phyloP scores from a whole-genome alignment of 2,329 filamentous ascomycete genomes.

The Alternaria gansuensis region DNA sequence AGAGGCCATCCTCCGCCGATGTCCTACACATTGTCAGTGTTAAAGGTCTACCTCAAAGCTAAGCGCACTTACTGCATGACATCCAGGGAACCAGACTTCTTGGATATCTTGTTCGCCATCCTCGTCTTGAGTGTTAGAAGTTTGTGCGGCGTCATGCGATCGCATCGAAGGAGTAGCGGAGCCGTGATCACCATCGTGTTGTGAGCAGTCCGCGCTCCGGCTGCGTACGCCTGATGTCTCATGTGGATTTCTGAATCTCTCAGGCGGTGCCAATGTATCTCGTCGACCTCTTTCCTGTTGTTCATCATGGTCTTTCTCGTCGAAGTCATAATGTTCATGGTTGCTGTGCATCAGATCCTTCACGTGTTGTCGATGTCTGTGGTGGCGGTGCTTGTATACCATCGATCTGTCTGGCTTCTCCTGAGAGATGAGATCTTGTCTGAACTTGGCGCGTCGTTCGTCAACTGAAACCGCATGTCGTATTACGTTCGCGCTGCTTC shows the following conservation, averaged over 20 bases:
- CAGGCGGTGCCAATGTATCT: conserved; percentile 41
- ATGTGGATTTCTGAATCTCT: conserved; percentile 45
- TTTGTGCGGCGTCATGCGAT: conserved; percentile 39
- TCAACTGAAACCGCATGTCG: conserved; percentile 76
- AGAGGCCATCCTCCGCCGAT: conserved; percentile 79
- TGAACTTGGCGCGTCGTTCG: conserved; percentile 75
- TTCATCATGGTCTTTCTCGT: conserved; percentile 23
- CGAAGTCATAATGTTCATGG: conserved; percentile 21
- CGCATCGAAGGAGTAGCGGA: conserved; percentile 44
- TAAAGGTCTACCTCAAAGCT: background rate
- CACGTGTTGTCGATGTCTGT: conserved; percentile 33
- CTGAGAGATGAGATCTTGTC: conserved; percentile 71
- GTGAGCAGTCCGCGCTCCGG: conserved; percentile 43
- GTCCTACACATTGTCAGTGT: conserved; percentile 56
- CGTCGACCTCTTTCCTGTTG: conserved; percentile 30
- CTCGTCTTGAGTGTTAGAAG: conserved; percentile 43
- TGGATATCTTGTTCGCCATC: conserved; percentile 74
- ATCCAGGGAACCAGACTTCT: conserved; percentile 82
- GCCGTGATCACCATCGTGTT: conserved; percentile 21
- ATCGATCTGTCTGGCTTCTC: conserved; percentile 43
- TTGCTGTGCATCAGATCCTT: conserved; percentile 23
- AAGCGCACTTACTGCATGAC: conserved; percentile 64
- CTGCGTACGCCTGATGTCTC: conserved; percentile 48
- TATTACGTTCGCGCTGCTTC: conserved; percentile 66
- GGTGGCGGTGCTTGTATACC: conserved; percentile 44